Percentiles rank a stretch among this genome's conserved stretches.
Conservation (phyloP, 2,329 filamentous ascomycete genomes). For the Xylaria multiplex region DNA sequence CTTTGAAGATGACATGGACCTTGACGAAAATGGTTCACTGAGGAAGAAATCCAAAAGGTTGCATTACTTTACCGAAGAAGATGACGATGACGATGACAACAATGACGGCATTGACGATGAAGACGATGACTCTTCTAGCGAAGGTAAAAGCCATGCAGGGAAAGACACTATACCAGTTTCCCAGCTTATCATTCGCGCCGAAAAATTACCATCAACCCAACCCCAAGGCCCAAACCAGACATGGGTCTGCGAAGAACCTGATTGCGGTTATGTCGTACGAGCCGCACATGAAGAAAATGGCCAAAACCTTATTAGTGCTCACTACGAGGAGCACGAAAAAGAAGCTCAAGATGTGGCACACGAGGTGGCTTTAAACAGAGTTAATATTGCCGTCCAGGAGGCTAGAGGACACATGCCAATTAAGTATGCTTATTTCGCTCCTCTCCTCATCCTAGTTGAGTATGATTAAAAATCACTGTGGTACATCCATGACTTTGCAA, state of each 20-base stretch:
- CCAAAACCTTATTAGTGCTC: slow-evolving; percentile 66
- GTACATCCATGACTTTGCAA: neutral
- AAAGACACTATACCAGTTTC: slow-evolving; percentile 34
- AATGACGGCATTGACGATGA: slow-evolving; percentile 34
- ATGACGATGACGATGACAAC: slow-evolving; percentile 39
- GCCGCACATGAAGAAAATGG: slow-evolving; percentile 66
- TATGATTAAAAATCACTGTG: slow-evolving; percentile 28
- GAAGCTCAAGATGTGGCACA: slow-evolving; percentile 59
- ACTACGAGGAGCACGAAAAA: slow-evolving; percentile 69
- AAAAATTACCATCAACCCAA: slow-evolving; percentile 59
- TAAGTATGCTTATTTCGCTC: slow-evolving; percentile 60
- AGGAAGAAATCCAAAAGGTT: slow-evolving; percentile 47
- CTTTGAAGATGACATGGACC: slow-evolving; percentile 53
- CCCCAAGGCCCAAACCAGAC: slow-evolving; percentile 69
- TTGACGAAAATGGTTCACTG: slow-evolving; percentile 44
- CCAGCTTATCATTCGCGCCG: slow-evolving; percentile 58
- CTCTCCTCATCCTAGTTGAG: slow-evolving; percentile 49
- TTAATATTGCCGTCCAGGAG: slow-evolving; percentile 65
- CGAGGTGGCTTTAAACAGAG: slow-evolving; percentile 51
- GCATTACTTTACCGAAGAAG: slow-evolving; percentile 41
- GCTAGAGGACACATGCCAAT: slow-evolving; percentile 66
- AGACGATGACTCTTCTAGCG: slow-evolving; percentile 39
- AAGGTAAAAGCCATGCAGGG: slow-evolving; percentile 49
- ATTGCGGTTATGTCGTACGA: slow-evolving; percentile 72
- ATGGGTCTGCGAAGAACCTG: slow-evolving; percentile 73